Base-by-base conservation (phyloP, 83 land plant genomes). In the Thuja plicata region DNA sequence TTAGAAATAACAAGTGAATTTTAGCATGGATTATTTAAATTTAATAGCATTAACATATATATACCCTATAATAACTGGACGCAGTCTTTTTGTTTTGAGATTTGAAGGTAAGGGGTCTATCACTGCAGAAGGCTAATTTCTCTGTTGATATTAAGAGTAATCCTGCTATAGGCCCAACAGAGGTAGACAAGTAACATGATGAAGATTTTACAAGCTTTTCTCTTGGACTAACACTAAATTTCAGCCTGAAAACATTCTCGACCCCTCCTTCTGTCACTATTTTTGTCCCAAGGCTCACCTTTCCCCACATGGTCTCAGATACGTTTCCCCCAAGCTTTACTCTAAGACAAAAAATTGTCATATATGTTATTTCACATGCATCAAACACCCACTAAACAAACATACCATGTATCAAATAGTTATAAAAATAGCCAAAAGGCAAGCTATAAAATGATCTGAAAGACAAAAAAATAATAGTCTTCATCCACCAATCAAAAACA, bases 131-230 rank as follows among this genome's bases (percentile, higher is more conserved):
- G 3, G 94, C 90, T 80, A 94, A 46, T 76, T 91, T 91, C 50
- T 94, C 86, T 3, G 90, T 94, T 16, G 94, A 94, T 15, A 94
- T 87, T 62, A 92, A 94, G 55, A 94, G 90, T 15, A 94, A 86
- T 15, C 95, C 95, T 52, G 95, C 91, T 54, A 94, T 91, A 3
- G 95, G 95, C 45, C 93, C 92, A 40, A 89, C 91, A 27, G 92
- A 89, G n/a, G 95, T 94, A 19, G 92, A 94, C 30, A 94, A 86
- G 79, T 94, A 92, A 54, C 95, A 94, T 40, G 91, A 93, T 32
- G 92, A 94, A 27, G 93, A 90, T 89, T 94, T 92, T 40, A 94
- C 50, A 55, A 94, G 62, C 85, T 90, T 86, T 45, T 94, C 95
- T 80, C 91, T 90, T 85, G 91, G 86, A 15, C n/a, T 81, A 37